Evolutionary conservation across 176 grass and related monocot species (phyloP).

Genomic region (Typha latifolia): DNA sequence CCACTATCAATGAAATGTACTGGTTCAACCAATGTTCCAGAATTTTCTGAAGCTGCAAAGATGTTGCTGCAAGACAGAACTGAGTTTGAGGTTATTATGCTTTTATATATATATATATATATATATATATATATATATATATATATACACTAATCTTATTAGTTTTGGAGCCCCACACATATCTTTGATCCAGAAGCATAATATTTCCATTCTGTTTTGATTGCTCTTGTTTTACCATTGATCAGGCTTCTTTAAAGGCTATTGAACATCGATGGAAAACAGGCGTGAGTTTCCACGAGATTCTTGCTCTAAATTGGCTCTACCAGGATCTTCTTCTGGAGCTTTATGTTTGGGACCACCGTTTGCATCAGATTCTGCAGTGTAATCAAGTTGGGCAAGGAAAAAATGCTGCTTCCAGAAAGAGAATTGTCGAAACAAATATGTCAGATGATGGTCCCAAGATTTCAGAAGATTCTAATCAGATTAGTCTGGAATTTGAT

Average conservation of each 20-base stretch:
- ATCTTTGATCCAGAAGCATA: constrained; percentile 10
- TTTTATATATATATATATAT: background rate
- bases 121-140: background rate
- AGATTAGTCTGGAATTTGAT: constrained; percentile 20
- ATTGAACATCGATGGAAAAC: constrained; percentile 33
- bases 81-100: constrained; percentile 53
- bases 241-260: constrained; percentile 47
- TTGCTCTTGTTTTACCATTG: constrained; percentile 16
- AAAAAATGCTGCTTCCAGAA: constrained; percentile 26
- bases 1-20: constrained; percentile 9
- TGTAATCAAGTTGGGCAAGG: constrained; percentile 20
- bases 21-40: constrained; percentile 31
- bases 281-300: constrained; percentile 30
- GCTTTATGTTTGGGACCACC: constrained; percentile 80
- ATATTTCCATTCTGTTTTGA: constrained; percentile 13
- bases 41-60: constrained; percentile 49
- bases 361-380: constrained; percentile 62
- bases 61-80: constrained; percentile 50
- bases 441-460: constrained; percentile 9
- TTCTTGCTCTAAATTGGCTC: constrained; percentile 70
- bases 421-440: constrained; percentile 6
- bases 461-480: constrained; percentile 4
- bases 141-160: no score
- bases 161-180: background rate
- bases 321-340: constrained; percentile 77